Base-by-base conservation (phyloP, 1,139 yeast genomes). In the Debaryomyces coudertii region DNA sequence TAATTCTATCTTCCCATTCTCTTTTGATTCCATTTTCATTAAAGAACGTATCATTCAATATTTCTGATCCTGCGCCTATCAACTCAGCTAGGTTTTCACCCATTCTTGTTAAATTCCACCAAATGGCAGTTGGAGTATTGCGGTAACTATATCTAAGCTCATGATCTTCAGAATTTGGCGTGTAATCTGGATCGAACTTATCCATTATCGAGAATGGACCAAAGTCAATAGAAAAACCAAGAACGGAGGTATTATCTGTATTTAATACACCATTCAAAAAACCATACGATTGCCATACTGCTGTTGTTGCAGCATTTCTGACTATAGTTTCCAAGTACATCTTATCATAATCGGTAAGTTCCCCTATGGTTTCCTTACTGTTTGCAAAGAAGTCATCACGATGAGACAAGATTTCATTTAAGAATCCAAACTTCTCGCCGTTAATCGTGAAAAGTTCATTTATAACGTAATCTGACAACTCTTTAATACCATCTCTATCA, bases 141-240 rank as follows among this genome's bases (percentile, higher is more conserved):
- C 78, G 77, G 65, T 87, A 92, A 7, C 90, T 82, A 62, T 93
- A 93, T 41, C 97, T 73, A 23, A 71, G 64, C 45, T 74, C 71
- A 41, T 78, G 80, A 62, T 93, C 99, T 61, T 90, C 97, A 45
- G 90, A 92, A 60, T 93, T 93, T 1, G 98, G 95, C 0, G 97
- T 87, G 61, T 80, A 92, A 44, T 77, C 66, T 6, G 95, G 92
- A 58, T 90, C 85, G 61, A 85, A 93, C 47, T 80, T 81, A 60
- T 92, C 97, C 83, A 87, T 76, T 46, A 90, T 87, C 20, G 95
- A 87, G 68, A 89, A 93, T 1, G 99, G 99, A 3, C 99, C 99
- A 63, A 86, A 93, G 65, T 93, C 99, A 67, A 93, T 81, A 0
- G 96, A 82, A 12, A 92, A 71, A 0, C 99, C 99, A 38, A 86